These are phyloP conservation scores for Podospora appendiculata DNA, from an alignment of 495 filamentous ascomycete genomes.

Conservation along the genomic window DNA sequence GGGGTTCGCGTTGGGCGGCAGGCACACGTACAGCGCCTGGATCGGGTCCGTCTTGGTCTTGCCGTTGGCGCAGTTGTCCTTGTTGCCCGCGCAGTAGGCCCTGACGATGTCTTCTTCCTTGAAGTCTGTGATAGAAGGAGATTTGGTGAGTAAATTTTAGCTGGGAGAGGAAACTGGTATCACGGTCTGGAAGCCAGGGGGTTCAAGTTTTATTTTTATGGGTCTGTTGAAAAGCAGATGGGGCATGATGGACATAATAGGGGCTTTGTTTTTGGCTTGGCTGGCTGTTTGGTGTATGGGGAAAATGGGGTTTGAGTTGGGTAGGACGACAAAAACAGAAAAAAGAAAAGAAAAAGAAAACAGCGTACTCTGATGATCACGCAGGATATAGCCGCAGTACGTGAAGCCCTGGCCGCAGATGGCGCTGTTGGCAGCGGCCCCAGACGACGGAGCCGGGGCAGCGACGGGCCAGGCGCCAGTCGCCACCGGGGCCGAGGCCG, in stretches of 20 bases:
- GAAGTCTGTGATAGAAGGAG: conserved; percentile 21
- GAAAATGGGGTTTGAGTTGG: no score
- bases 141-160: background rate
- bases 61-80: conserved; percentile 28
- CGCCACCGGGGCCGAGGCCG: background rate
- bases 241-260: background rate
- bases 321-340: background rate
- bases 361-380: conserved; percentile 28
- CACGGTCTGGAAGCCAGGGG: no score
- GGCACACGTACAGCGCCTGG: conserved; percentile 35
- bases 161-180: background rate
- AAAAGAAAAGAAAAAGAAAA: background rate
- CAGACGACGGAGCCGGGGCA: background rate
- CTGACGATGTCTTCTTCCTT: conserved; percentile 29
- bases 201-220: background rate
- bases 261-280: background rate
- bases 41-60: conserved; percentile 30
- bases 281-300: no score
- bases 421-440: conserved; percentile 5
- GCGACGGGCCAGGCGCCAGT: background rate
- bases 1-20: conserved; percentile 16
- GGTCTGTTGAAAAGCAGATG: background rate
- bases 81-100: conserved; percentile 30
- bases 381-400: conserved; percentile 38
- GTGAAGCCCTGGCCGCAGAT: conserved; percentile 36